A percentile compares a stretch with the other conserved stretches of the same genome.
Evolutionary conservation across 2,329 filamentous ascomycete species (phyloP).

Genomic region (Macrophomina pseudophaseolina): DNA sequence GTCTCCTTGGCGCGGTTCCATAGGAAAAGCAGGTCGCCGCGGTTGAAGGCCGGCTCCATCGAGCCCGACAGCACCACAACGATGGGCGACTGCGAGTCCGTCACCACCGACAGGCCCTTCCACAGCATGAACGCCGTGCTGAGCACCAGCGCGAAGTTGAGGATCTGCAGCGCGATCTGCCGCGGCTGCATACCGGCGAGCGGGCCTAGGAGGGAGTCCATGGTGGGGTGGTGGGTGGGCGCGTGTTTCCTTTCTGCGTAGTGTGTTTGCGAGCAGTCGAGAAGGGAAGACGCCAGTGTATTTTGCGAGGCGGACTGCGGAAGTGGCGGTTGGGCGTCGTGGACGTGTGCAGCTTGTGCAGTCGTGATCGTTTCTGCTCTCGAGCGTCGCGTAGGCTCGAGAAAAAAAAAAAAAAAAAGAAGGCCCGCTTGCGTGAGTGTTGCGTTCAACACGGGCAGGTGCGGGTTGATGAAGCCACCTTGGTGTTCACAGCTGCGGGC

Average conservation of each 20-base stretch:
- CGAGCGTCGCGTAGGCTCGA: neutral
- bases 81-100: constrained; percentile 70
- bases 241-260: too few species aligned
- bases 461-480: constrained; percentile 25
- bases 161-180: constrained; percentile 78
- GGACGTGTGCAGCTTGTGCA: neutral
- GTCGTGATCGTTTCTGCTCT: neutral
- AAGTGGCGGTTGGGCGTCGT: neutral
- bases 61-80: constrained; percentile 84
- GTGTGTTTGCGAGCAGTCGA: too few species aligned
- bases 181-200: constrained; percentile 73
- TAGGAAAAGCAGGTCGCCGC: constrained; percentile 75
- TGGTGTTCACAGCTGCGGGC: constrained; percentile 20
- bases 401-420: too few species aligned
- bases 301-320: neutral
- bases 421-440: neutral
- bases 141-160: constrained; percentile 90
- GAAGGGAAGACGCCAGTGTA: too few species aligned
- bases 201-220: constrained; percentile 26
- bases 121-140: constrained; percentile 90
- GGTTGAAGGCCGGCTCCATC: constrained; percentile 83
- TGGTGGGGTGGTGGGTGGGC: neutral
- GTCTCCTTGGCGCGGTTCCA: constrained; percentile 73
- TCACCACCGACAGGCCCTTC: constrained; percentile 83
- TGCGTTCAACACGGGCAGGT: neutral